Base-by-base conservation (phyloP, 805 yeast species). In the Metschnikowia continentalis region DNA sequence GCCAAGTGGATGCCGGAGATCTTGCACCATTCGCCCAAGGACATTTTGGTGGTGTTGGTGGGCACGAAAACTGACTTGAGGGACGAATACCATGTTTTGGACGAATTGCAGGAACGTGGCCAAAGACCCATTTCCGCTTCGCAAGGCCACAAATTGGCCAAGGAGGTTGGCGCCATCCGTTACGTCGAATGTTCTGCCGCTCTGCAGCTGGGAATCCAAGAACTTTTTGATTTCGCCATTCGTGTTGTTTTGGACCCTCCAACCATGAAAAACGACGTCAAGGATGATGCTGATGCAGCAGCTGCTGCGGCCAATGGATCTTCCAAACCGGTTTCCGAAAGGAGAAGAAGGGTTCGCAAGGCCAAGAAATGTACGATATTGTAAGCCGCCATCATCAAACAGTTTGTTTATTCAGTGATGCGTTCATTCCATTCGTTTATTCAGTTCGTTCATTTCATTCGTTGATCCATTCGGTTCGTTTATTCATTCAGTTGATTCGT, bases 101-200 rank as follows among this genome's bases (percentile, higher is more conserved):
- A 81, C 58, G 87, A 84, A 53, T 76, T 89, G 53, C 78, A 77
- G 47, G 88, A 80, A 57, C 76, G 78, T 56, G 80, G 85, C 37
- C 72, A 76, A 55, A 77, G 78, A 49, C 94, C 94, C 20, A 75
- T 90, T 35, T 65, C 84, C 10, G 64, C 66, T 35, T 70, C 77
- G 23, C 89, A 88, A 61, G 96, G 92, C 35, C 64, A 67, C 38
- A 77, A 79, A 56, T 69, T 86, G 57, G 90, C 94, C 22, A 77
- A 80, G 58, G 89, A 86, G 39, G 72, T 85, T 46, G 86, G 88
- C 2, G 86, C 94, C 35, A 78, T 84, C 56, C 81, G 79, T 46
- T 90, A 88, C 67, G 72, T 87, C 54, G 97, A 90, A 71, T 90
- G 96, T 68, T 88, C 96, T 5, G 96, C 97, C 7, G 86, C 91